Evolutionary conservation across 306 rosid genomes (phyloP), one percentile per base, ranked within the genome.

Genomic region (Mucuna pruriens): DNA sequence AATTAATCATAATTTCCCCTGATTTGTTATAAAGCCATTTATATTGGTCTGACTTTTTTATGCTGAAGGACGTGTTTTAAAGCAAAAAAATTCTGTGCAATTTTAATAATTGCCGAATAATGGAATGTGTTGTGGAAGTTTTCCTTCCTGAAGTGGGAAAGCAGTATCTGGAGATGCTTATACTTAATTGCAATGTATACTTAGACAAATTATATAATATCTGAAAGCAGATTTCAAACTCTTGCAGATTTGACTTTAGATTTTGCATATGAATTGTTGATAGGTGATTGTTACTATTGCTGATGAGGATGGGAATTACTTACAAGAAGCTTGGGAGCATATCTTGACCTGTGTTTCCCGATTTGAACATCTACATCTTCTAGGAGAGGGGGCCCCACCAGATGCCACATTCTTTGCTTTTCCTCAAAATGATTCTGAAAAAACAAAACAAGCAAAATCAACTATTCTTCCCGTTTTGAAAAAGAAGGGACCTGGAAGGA

Each of bases 271-370:
- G 82, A 75, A 57, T 79, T 87, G 73, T 87, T 75, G 22, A 82
- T 76, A 96, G 99, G 94, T 90, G 61, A 87, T 96, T 74, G 94
- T 96, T 78, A 89, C 93, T 62, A 96, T 96, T 75, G 99, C 99
- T 51, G 98, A 96, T 82, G 98, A 96, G 84, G 99, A 96, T 83
- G 99, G 99, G 51, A 94, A 96, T 87, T 96, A 88, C 87, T 90
- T 96, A 72, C 99, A 96, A 89, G 99, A 96, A 82, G 99, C 99
- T 65, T 96, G 99, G 99, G 99, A 96, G 86, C 99, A 96, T 85
- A 92, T 96, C 82, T 89, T 96, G 90, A 96, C 99, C 22, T 94
- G 99, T 83, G 98, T 96, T 88, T 96, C 99, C 79, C 92, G 99
- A 78, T 96, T 94, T 87, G 99, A 96, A 89, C 99, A 96, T 90